Evolutionary conservation across 1,284 basidiomycete species (phyloP).

Genomic region (Cryptococcus depauperatus): DNA sequence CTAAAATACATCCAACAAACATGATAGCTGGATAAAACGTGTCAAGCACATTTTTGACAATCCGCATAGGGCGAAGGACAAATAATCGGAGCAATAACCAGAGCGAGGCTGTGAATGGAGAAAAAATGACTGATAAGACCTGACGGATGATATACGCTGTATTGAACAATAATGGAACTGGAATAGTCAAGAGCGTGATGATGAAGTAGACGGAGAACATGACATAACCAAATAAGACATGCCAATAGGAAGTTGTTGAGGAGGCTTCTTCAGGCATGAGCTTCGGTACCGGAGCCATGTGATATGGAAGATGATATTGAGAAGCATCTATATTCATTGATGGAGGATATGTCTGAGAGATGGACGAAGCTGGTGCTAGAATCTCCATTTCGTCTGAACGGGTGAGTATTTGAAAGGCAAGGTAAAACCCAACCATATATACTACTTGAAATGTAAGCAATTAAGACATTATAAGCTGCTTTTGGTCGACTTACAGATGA

Average conservation of each 20-base stretch:
- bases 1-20: constrained; percentile 35
- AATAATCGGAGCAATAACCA: constrained; percentile 26
- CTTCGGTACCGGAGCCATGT: constrained; percentile 22
- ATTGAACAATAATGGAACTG: constrained; percentile 29
- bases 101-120: constrained; percentile 28
- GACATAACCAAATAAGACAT: constrained; percentile 18
- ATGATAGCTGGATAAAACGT: constrained; percentile 35
- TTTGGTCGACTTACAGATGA: constrained; percentile 32
- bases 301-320: constrained; percentile 29
- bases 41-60: constrained; percentile 19
- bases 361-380: constrained; percentile 25
- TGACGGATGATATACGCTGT: constrained; percentile 18
- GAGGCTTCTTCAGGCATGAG: constrained; percentile 9
- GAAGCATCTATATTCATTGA: constrained; percentile 7
- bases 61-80: constrained; percentile 22
- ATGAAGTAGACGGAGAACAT: constrained; percentile 35
- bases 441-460: constrained; percentile 16
- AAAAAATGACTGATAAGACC: constrained; percentile 21
- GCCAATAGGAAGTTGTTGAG: constrained; percentile 13
- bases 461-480: not conserved
- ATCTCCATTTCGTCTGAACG: constrained; percentile 38
- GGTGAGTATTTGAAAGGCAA: constrained; percentile 40
- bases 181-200: constrained; percentile 29
- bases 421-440: constrained; percentile 37
- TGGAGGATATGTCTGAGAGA: constrained; percentile 10